These are phyloP conservation scores for Fusarium anthophilum DNA, from an alignment of 2,329 filamentous ascomycete genomes.

Conservation along the genomic window DNA sequence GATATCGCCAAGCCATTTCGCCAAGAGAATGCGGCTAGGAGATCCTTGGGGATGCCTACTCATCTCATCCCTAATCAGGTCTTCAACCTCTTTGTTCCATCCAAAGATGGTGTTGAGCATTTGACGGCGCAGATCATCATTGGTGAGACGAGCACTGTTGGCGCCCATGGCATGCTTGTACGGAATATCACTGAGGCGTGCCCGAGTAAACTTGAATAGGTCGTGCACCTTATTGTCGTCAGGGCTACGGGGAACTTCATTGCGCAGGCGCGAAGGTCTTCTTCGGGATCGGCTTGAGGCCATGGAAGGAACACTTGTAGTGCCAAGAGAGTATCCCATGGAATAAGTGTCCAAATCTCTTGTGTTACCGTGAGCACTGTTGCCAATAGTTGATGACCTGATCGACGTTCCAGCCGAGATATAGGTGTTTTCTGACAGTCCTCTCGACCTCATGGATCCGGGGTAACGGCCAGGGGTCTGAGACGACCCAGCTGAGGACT, in stretches of 20 bases:
- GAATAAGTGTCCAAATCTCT: constrained; percentile 65
- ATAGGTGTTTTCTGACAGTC: constrained; percentile 71
- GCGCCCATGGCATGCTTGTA: constrained; percentile 74
- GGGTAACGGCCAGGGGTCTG: constrained; percentile 60
- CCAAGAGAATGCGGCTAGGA: constrained; percentile 80
- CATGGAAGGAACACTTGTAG: constrained; percentile 54
- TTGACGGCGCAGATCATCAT: constrained; percentile 83
- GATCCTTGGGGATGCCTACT: constrained; percentile 77
- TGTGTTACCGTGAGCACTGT: constrained; percentile 18
- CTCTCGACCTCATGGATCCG: constrained; percentile 62
- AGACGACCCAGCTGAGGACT: constrained; percentile 66
- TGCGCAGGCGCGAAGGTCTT: constrained; percentile 75
- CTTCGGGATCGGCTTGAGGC: constrained; percentile 58
- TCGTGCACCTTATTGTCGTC: constrained; percentile 77
- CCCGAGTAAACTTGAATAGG: constrained; percentile 86
- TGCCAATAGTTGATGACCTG: constrained; percentile 47
- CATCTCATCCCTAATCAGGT: constrained; percentile 86
- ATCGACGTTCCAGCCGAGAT: constrained; percentile 70
- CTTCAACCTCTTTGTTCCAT: constrained; percentile 86
- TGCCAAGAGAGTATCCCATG: constrained; percentile 51
- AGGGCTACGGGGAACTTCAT: constrained; percentile 83
- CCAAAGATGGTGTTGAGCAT: constrained; percentile 97
- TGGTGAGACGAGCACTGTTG: constrained; percentile 70
- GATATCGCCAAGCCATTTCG: constrained; percentile 92
- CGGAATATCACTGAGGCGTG: constrained; percentile 81